A percentile compares a stretch with the other conserved stretches of the same genome.
Conservation (phyloP, 2,329 filamentous ascomycete species). For the Pseudocercospora eumusae region DNA sequence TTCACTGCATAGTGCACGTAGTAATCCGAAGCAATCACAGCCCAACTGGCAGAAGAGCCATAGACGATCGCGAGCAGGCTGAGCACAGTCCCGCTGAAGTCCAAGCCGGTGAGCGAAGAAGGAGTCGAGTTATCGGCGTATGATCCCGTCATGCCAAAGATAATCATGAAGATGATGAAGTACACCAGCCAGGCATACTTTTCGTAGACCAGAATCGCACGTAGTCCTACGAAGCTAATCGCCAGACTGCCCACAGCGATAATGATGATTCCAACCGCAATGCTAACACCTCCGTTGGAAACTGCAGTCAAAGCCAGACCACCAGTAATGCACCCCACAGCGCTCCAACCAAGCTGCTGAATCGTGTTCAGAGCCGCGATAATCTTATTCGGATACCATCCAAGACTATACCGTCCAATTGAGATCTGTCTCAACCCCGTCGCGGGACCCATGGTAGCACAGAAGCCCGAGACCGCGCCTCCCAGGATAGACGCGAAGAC, state of each 20-base stretch:
- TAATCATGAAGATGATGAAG: constrained; percentile 51
- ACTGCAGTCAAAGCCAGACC: constrained; percentile 47
- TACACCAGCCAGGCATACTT: constrained; percentile 54
- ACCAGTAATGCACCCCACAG: constrained; percentile 47
- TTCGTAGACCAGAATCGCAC: constrained; percentile 51
- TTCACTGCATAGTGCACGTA: constrained; percentile 48
- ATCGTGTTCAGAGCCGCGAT: constrained; percentile 52
- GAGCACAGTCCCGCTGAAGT: constrained; percentile 35
- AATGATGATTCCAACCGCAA: constrained; percentile 49
- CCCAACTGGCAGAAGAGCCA: constrained; percentile 45
- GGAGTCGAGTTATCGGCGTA: constrained; percentile 46
- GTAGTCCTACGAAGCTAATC: constrained; percentile 46
- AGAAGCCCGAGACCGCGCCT: constrained; percentile 38
- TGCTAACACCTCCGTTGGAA: constrained; percentile 46
- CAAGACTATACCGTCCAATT: constrained; percentile 51
- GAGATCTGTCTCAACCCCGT: constrained; percentile 48
- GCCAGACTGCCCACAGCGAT: constrained; percentile 43
- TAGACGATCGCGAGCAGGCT: constrained; percentile 42
- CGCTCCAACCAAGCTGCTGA: constrained; percentile 48
- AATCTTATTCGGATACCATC: constrained; percentile 54
- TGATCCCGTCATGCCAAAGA: constrained; percentile 50
- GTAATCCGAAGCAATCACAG: constrained; percentile 48
- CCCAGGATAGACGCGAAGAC: constrained; percentile 40
- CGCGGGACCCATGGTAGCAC: constrained; percentile 39
- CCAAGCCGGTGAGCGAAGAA: constrained; percentile 34